Evolutionary conservation across 768 basidiomycete species (phyloP).

Genomic region (Tylopilus intermedius): DNA sequence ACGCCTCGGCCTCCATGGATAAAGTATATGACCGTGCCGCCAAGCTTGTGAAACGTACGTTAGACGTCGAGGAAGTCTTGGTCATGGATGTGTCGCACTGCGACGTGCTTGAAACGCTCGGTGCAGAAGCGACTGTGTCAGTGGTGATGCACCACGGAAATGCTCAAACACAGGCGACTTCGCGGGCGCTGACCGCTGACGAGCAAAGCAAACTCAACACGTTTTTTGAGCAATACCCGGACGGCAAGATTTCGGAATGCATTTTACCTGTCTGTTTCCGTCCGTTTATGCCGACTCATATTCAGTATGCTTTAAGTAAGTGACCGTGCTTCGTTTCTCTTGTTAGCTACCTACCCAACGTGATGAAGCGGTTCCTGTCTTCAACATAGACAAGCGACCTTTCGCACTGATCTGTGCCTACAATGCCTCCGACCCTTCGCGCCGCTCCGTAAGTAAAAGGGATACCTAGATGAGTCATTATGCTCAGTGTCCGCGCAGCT

Average conservation of each 20-base stretch:
- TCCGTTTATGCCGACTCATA: conserved; percentile 71
- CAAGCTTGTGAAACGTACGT: conserved; percentile 79
- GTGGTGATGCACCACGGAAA: conserved; percentile 71
- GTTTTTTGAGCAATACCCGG: conserved; percentile 75
- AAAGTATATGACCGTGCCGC: conserved; percentile 88
- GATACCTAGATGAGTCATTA: background rate
- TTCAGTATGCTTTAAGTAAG: conserved; percentile 86
- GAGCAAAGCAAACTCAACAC: conserved; percentile 72
- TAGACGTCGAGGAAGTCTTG: conserved; percentile 88
- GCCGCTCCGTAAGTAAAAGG: conserved; percentile 63
- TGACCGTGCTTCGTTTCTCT: conserved; percentile 4
- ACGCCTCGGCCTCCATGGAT: conserved; percentile 58
- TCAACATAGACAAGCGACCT: conserved; percentile 87
- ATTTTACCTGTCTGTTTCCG: conserved; percentile 80
- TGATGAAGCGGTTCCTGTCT: conserved; percentile 78
- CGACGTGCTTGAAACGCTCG: conserved; percentile 73
- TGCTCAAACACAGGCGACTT: conserved; percentile 46
- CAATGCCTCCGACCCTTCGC: conserved; percentile 74
- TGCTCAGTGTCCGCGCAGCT: conserved; percentile 42
- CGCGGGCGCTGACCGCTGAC: conserved; percentile 54
- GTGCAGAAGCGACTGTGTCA: conserved; percentile 55
- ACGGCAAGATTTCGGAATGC: conserved; percentile 84
- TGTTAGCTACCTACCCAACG: conserved; percentile 4
- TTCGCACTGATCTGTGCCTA: conserved; percentile 90
- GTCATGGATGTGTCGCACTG: conserved; percentile 92